These are phyloP conservation scores for Neofusicoccum parvum DNA, from an alignment of 2,329 filamentous ascomycete species.

Conservation along the genomic window DNA sequence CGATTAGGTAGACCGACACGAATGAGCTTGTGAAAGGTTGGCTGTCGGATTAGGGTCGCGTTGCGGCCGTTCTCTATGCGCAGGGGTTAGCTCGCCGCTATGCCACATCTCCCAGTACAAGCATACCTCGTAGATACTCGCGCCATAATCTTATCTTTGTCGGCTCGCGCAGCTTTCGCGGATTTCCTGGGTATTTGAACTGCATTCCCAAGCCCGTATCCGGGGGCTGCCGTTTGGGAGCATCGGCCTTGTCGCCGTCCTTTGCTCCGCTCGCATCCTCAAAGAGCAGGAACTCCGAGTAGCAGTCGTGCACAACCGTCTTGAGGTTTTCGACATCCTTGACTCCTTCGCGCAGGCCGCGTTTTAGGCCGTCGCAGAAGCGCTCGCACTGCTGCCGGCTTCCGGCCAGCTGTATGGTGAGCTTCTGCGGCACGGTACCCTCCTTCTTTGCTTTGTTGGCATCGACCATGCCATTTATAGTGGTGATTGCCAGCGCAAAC, in stretches of 20 bases:
- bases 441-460: slow-evolving; percentile 49
- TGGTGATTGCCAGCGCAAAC: slow-evolving; percentile 92
- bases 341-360: slow-evolving; percentile 81
- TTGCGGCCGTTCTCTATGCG: slow-evolving; percentile 83
- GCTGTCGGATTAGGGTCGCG: slow-evolving; percentile 86
- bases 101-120: background rate
- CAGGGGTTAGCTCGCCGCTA: background rate
- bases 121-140: slow-evolving; percentile 75
- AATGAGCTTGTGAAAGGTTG: slow-evolving; percentile 97
- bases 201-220: slow-evolving; percentile 91
- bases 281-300: slow-evolving; percentile 68
- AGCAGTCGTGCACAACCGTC: slow-evolving; percentile 78
- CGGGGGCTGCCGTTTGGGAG: slow-evolving; percentile 60
- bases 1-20: slow-evolving; percentile 93
- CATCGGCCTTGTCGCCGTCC: slow-evolving; percentile 27
- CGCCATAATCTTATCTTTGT: slow-evolving; percentile 98
- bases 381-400: slow-evolving; percentile 87
- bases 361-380: slow-evolving; percentile 95
- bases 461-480: slow-evolving; percentile 72
- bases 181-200: slow-evolving; percentile 92
- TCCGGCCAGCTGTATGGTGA: slow-evolving; percentile 88
- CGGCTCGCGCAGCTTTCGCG: slow-evolving; percentile 87
- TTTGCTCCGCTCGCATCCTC: slow-evolving; percentile 37
- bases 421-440: slow-evolving; percentile 72
- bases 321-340: slow-evolving; percentile 85